A percentile compares a stretch with the other conserved stretches of the same genome.
Evolutionary conservation across 495 filamentous ascomycete species (phyloP).

Genomic region (Jackrogersella minutella): DNA sequence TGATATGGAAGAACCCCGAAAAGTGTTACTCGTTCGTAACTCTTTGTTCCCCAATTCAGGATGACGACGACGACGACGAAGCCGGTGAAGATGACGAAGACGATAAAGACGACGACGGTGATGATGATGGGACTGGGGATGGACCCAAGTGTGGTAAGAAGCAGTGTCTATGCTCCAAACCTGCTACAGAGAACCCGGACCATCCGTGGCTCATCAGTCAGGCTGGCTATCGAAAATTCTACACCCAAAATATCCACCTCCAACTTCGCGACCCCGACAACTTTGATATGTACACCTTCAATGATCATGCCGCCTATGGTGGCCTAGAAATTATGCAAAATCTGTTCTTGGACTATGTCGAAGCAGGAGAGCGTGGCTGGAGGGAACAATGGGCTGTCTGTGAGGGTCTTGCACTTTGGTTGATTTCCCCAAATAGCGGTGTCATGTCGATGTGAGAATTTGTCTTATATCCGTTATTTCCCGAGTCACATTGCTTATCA

Average conservation of each 20-base stretch:
- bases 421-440: constrained; percentile 1
- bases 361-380: constrained; percentile 38
- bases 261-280: constrained; percentile 45
- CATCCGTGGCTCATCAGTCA: constrained; percentile 51
- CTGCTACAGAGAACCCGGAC: constrained; percentile 48
- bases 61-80: constrained; percentile 37
- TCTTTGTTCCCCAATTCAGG: constrained; percentile 44
- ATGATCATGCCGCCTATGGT: constrained; percentile 48
- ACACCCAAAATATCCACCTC: constrained; percentile 26
- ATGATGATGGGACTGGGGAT: constrained; percentile 25
- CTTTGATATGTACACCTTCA: constrained; percentile 52
- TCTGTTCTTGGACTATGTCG: constrained; percentile 49
- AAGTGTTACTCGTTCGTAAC: constrained; percentile 46
- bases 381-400: constrained; percentile 50
- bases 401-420: constrained; percentile 37
- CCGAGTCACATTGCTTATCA: neutral
- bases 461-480: neutral
- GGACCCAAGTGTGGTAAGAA: constrained; percentile 35
- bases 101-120: constrained; percentile 14
- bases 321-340: constrained; percentile 49
- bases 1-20: constrained; percentile 33
- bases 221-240: constrained; percentile 46
- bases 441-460: constrained; percentile 7
- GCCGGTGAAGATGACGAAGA: constrained; percentile 30
- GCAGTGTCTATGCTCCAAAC: constrained; percentile 52